A percentile compares a stretch with the other conserved stretches of the same genome.
Evolutionary conservation across 306 rosid species (phyloP).

Genomic region (Dalbergia oliveri): DNA sequence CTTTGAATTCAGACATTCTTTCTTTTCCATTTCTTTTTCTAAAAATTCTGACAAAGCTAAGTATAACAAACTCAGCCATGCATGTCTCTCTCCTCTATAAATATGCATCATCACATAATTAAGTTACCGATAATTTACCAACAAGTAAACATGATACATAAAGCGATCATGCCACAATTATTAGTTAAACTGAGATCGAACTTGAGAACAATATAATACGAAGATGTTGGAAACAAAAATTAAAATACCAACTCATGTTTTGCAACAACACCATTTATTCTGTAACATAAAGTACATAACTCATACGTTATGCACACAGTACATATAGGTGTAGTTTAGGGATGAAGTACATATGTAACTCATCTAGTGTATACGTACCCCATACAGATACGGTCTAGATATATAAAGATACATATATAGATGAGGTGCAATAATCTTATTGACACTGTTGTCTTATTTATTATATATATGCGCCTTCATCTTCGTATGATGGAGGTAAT

Average conservation of each 20-base stretch:
- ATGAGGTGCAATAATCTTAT: neutral
- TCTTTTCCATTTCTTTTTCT: too few species aligned
- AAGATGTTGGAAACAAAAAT: neutral
- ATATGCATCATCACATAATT: too few species aligned
- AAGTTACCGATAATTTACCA: too few species aligned
- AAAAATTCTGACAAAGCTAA: too few species aligned
- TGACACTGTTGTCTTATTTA: neutral
- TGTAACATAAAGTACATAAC: conserved; percentile 22
- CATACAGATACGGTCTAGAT: too few species aligned
- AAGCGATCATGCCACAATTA: too few species aligned
- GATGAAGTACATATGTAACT: neutral
- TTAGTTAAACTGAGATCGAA: too few species aligned
- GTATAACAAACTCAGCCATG: too few species aligned
- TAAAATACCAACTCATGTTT: neutral
- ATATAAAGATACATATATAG: neutral
- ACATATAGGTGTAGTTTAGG: neutral
- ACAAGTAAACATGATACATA: too few species aligned
- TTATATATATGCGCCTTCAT: neutral
- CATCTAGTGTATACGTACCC: too few species aligned
- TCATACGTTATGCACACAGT: conserved; percentile 15
- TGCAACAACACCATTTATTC: conserved; percentile 1
- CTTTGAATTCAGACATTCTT: too few species aligned
- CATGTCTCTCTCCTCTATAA: too few species aligned
- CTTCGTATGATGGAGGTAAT: neutral
- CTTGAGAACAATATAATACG: neutral